phyloP scores from a whole-genome alignment of 2,329 filamentous ascomycete genomes.

The Pseudocercospora macadamiae region DNA sequence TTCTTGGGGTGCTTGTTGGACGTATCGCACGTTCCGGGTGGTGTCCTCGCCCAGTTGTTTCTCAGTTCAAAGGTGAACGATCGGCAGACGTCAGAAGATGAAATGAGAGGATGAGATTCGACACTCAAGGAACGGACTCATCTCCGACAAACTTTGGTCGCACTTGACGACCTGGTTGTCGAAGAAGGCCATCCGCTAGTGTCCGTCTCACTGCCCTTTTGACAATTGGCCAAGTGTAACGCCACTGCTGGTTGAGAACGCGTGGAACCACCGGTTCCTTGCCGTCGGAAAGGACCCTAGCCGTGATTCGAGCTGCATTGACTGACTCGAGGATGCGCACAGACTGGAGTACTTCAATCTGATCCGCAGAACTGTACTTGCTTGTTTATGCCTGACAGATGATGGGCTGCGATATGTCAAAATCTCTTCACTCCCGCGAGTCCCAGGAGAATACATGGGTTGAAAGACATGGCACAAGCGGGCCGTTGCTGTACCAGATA shows the following conservation, averaged over 20 bases:
- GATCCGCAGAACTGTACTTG: neutral
- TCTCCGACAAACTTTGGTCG: constrained; percentile 1
- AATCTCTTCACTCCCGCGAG: no score
- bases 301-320: neutral
- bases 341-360: neutral
- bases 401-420: no score
- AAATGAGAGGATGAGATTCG: neutral
- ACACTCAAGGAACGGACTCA: neutral
- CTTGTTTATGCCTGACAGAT: no score
- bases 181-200: constrained; percentile 1
- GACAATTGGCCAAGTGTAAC: neutral
- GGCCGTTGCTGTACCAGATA: no score
- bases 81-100: no score
- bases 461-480: no score
- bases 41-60: no score
- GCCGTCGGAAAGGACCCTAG: neutral
- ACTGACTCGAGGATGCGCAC: neutral
- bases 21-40: no score
- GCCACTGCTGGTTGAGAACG: neutral
- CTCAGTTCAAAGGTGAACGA: no score
- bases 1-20: no score
- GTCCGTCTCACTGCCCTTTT: neutral
- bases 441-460: no score
- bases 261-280: neutral
- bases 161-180: constrained; percentile 8